Percentiles rank a stretch among this genome's conserved stretches.
These are phyloP conservation scores for Yamadazyma oceani DNA, from an alignment of 1,139 yeast genomes.

Conservation along the genomic window DNA sequence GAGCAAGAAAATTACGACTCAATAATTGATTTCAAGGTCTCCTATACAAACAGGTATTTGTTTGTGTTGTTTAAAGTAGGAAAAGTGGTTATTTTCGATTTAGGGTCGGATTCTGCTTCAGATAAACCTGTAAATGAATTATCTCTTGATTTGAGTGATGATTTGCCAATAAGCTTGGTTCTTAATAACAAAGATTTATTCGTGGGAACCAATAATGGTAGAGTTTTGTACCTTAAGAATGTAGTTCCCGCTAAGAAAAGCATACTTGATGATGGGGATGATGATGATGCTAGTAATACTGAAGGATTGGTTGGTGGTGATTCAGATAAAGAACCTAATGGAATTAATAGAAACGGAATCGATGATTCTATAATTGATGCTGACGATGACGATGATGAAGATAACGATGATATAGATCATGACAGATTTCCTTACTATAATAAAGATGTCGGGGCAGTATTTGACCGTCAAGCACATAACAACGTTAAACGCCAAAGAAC, in stretches of 20 bases:
- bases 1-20: conserved; percentile 6
- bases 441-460: conserved; percentile 18
- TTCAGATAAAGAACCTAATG: conserved; percentile 15
- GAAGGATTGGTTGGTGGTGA: conserved; percentile 18
- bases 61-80: conserved; percentile 15
- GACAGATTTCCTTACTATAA: conserved; percentile 16
- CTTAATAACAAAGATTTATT: conserved; percentile 28
- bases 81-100: conserved; percentile 12
- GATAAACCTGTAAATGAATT: conserved; percentile 9
- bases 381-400: conserved; percentile 25
- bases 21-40: conserved; percentile 14
- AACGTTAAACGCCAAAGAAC: conserved; percentile 31
- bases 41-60: conserved; percentile 9
- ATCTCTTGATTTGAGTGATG: conserved; percentile 8
- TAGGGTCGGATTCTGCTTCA: conserved; percentile 9
- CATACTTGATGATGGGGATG: conserved; percentile 11
- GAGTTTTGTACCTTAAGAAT: conserved; percentile 38
- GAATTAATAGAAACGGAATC: conserved; percentile 16
- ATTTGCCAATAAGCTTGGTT: conserved; percentile 19
- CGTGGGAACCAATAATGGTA: conserved; percentile 60
- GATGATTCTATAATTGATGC: conserved; percentile 31
- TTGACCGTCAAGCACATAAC: conserved; percentile 17
- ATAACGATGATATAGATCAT: conserved; percentile 18
- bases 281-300: conserved; percentile 27
- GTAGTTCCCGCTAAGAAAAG: conserved; percentile 19